Evolutionary conservation across 83 land plant species (phyloP).

Genomic region (Thuja plicata): DNA sequence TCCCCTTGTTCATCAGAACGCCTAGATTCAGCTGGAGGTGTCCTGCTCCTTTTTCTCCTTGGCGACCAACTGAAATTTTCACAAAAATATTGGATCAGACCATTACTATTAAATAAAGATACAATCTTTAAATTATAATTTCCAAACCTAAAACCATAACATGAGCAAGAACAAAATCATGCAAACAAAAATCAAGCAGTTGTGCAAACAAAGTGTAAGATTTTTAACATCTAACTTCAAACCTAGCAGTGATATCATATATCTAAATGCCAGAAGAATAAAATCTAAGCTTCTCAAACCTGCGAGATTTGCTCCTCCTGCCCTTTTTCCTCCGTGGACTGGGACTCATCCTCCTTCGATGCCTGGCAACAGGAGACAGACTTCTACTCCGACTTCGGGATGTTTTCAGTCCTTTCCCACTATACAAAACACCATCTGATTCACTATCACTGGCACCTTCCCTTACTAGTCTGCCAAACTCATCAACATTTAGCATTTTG

Average conservation of each 20-base stretch:
- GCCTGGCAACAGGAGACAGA: slow-evolving; percentile 36
- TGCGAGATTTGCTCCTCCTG: slow-evolving; percentile 47
- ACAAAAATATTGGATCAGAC: neutral
- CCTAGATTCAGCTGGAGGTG: slow-evolving; percentile 42
- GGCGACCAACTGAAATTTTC: slow-evolving; percentile 55
- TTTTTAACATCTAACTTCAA: neutral
- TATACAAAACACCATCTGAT: slow-evolving; percentile 41
- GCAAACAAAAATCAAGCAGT: neutral
- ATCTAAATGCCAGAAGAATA: neutral
- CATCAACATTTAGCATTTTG: slow-evolving; percentile 40
- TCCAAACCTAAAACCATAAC: neutral
- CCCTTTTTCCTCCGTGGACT: slow-evolving; percentile 43
- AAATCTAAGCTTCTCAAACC: slow-evolving; percentile 18
- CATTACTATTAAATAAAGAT: neutral
- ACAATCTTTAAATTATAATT: neutral
- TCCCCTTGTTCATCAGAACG: slow-evolving; percentile 24
- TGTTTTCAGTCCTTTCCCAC: slow-evolving; percentile 21
- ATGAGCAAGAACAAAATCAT: neutral
- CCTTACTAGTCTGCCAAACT: slow-evolving; percentile 70
- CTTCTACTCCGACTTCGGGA: slow-evolving; percentile 36
- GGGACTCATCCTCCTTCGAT: slow-evolving; percentile 39
- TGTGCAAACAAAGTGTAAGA: neutral
- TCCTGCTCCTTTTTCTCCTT: slow-evolving; percentile 35
- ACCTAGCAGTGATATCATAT: neutral
- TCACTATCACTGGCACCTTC: slow-evolving; percentile 69